phyloP scores from a whole-genome alignment of 164 flowering plant species.

The Amborella trichopoda region DNA sequence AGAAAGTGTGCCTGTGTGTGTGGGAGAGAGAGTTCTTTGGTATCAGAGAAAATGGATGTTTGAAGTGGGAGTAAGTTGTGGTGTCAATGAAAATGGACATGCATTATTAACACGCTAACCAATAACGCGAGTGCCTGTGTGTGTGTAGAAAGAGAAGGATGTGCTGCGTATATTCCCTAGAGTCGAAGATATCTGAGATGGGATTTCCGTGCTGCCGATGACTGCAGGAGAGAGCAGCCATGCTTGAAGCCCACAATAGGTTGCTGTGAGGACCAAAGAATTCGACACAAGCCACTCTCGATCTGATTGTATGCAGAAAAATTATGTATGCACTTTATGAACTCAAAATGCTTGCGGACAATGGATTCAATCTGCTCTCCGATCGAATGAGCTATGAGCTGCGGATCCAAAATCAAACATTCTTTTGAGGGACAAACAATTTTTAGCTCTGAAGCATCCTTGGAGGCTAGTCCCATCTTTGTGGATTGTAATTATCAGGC shows the following conservation, averaged over 20 bases:
- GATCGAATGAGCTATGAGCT: no score
- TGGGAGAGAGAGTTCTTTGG: no score
- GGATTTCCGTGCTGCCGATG: neutral
- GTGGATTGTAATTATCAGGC: no score
- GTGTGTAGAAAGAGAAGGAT: neutral
- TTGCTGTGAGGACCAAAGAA: constrained; percentile 19
- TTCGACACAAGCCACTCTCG: neutral
- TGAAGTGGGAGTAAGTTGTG: neutral
- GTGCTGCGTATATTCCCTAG: neutral
- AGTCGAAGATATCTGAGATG: neutral
- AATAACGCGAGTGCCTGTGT: neutral
- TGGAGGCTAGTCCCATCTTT: no score
- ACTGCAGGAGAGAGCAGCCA: constrained; percentile 40
- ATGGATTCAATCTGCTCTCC: neutral
- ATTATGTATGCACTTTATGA: neutral
- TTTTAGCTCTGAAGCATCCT: no score
- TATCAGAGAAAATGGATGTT: neutral
- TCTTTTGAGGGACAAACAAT: no score
- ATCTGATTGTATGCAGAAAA: neutral
- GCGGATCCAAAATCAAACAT: no score
- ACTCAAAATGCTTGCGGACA: neutral
- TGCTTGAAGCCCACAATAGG: constrained; percentile 38
- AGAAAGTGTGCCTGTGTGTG: no score
- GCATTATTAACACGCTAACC: neutral
- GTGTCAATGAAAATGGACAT: neutral